phyloP scores from a whole-genome alignment of 164 flowering plant species.

The Magnolia kwangsiensis region DNA sequence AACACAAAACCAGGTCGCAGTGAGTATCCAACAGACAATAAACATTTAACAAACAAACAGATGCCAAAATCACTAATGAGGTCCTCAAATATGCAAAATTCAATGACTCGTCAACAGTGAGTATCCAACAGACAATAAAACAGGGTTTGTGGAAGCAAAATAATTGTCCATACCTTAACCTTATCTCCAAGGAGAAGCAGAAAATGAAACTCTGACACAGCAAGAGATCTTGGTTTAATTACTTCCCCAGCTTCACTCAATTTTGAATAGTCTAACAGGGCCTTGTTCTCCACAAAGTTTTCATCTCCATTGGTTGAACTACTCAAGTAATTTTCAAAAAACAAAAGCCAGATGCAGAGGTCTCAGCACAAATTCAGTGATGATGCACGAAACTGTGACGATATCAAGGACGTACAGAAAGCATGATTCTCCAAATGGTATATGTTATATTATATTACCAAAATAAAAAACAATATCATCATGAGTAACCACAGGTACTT shows the following conservation, averaged over 20 bases:
- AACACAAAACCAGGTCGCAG: neutral
- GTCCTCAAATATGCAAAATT: neutral
- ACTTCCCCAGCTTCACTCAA: slow-evolving; percentile 65
- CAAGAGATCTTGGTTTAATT: slow-evolving; percentile 81
- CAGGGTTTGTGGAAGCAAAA: neutral
- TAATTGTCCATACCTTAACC: slow-evolving; percentile 67
- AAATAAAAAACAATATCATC: neutral
- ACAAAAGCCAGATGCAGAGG: neutral
- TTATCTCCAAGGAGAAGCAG: slow-evolving; percentile 86
- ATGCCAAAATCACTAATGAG: neutral
- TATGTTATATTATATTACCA: neutral
- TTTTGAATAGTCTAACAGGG: slow-evolving; percentile 77
- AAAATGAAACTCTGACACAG: slow-evolving; percentile 91
- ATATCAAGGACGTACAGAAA: neutral
- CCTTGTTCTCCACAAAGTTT: slow-evolving; percentile 99
- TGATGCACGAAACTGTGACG: neutral
- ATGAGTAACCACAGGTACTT: neutral
- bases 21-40: neutral
- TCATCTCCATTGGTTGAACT: slow-evolving; percentile 90
- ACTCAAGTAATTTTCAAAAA: slow-evolving; percentile 17
- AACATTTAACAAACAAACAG: neutral
- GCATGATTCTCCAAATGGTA: neutral
- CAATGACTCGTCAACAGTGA: neutral
- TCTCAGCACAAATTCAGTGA: neutral
- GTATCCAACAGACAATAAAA: no score